Evolutionary conservation across 306 rosid genomes (phyloP).

Genomic region (Clitoria ternatea): DNA sequence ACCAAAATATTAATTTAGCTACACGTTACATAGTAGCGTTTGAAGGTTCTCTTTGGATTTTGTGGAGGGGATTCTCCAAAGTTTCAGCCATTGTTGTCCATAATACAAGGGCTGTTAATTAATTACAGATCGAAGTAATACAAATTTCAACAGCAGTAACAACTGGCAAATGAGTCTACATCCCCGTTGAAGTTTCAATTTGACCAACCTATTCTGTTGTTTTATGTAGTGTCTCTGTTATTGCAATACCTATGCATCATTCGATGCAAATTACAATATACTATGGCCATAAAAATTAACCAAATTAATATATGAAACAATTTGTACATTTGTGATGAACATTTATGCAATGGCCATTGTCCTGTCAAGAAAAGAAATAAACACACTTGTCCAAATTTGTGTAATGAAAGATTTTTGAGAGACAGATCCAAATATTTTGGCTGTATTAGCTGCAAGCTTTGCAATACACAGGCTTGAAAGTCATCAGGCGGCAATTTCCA

Average conservation of each 20-base stretch:
- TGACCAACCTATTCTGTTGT: neutral
- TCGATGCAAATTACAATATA: too few relatives aligned
- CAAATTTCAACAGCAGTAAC: neutral
- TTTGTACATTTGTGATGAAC: constrained; percentile 7
- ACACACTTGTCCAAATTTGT: neutral
- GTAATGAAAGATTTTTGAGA: neutral
- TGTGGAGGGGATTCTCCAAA: too few relatives aligned
- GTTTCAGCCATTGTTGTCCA: too few relatives aligned
- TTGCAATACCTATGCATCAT: too few relatives aligned
- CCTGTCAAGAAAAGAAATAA: neutral
- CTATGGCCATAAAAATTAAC: too few relatives aligned
- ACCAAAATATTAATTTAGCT: too few relatives aligned
- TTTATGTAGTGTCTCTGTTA: neutral
- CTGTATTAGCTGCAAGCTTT: constrained; percentile 12
- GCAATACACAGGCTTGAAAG: neutral
- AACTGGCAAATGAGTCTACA: constrained; percentile 2
- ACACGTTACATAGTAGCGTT: too few relatives aligned
- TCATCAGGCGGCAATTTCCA: constrained; percentile 11
- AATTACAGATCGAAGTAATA: neutral
- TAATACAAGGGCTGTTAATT: neutral
- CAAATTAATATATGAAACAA: neutral
- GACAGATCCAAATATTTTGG: neutral
- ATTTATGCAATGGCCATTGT: neutral
- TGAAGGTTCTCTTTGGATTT: too few relatives aligned
- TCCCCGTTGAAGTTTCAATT: too few relatives aligned